Evolutionary conservation across 352 stramenopile genomes (phyloP), one percentile per base, ranked within the genome.

Genomic region (Phytophthora vignae): DNA sequence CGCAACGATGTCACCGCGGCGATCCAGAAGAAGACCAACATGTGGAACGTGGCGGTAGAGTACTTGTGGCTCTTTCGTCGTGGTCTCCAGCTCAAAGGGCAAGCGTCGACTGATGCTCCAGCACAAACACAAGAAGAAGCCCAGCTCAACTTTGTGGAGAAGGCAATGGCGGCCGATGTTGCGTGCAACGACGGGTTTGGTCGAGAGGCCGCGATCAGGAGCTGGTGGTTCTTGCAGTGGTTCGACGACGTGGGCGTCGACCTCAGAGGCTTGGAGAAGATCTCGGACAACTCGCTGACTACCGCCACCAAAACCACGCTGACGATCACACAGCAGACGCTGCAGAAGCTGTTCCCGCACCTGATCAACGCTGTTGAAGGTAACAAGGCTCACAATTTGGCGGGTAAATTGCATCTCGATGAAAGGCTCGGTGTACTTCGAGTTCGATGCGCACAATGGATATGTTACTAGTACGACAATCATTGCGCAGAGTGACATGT

Each of bases 211-310:
- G 15, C 56, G 19, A 27, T 64, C 14, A 56, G 12, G 19, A 64
- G 27, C 19, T 64, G 46, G 46, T 29, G 31, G 11, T 64, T 44
- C 21, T 42, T 49, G n/a, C 36, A 62, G 19, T 64, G n/a, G 29
- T 64, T 64, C 33, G 44, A 64, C 27, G 19, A 56, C 44, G 48
- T 57, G 9, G 12, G 48, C 17, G 27, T 64, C 31, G 46, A 64
- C 11, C 27, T 64, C 8, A 10, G 40, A 57, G 29, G 27, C 44
- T 17, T 64, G 58, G 19, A 36, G 12, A 64, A 56, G 12, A 36
- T 25, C 25, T 14, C 27, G 5, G 44, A 46, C 5, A 19, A 21
- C 2, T n/a, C 33, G 6, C 9, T 64, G 4, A 49, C 6, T 38
- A 31, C 31, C 21, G 2, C 8, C 19, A 55, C 44, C 5, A 56